These are phyloP conservation scores for Epicoccum sorghinum DNA, from an alignment of 2,329 filamentous ascomycete genomes.

Conservation along the genomic window DNA sequence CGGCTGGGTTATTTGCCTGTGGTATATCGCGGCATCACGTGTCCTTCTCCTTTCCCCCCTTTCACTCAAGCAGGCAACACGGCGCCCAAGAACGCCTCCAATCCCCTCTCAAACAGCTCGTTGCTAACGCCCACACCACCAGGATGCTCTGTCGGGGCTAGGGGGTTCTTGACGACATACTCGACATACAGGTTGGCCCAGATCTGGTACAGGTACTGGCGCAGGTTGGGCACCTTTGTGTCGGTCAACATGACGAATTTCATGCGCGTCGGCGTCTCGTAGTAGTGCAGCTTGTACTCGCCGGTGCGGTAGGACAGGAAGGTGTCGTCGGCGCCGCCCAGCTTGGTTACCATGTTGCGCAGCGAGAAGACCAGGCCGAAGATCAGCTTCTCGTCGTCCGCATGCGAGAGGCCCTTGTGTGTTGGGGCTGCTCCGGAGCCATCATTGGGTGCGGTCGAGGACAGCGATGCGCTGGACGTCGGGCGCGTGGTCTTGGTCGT, in stretches of 20 bases:
- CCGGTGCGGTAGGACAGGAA: constrained; percentile 93
- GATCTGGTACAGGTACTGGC: constrained; percentile 94
- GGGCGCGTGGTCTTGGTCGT: constrained; percentile 56
- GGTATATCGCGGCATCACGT: background rate
- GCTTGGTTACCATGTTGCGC: constrained; percentile 94
- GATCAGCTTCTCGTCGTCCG: constrained; percentile 93
- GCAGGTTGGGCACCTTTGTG: constrained; percentile 84
- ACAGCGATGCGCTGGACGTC: constrained; percentile 55
- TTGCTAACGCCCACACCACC: constrained; percentile 68
- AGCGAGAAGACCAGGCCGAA: constrained; percentile 97
- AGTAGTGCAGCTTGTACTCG: constrained; percentile 98
- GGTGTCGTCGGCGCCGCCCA: constrained; percentile 88
- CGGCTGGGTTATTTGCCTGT: background rate
- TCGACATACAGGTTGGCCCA: constrained; percentile 98
- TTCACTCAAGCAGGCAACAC: constrained; percentile 40
- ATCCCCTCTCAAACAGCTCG: constrained; percentile 67
- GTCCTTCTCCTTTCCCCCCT: background rate
- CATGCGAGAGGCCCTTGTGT: constrained; percentile 54
- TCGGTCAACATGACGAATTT: constrained; percentile 98
- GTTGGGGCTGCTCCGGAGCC: constrained; percentile 38
- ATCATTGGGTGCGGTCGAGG: constrained; percentile 26
- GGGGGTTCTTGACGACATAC: constrained; percentile 74
- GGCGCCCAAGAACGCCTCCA: constrained; percentile 76
- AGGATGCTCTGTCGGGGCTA: constrained; percentile 66
- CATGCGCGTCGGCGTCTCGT: constrained; percentile 94